A percentile compares a stretch with the other conserved stretches of the same genome.
phyloP scores from a whole-genome alignment of 2,329 filamentous ascomycete species.

The Metarhizium album region DNA sequence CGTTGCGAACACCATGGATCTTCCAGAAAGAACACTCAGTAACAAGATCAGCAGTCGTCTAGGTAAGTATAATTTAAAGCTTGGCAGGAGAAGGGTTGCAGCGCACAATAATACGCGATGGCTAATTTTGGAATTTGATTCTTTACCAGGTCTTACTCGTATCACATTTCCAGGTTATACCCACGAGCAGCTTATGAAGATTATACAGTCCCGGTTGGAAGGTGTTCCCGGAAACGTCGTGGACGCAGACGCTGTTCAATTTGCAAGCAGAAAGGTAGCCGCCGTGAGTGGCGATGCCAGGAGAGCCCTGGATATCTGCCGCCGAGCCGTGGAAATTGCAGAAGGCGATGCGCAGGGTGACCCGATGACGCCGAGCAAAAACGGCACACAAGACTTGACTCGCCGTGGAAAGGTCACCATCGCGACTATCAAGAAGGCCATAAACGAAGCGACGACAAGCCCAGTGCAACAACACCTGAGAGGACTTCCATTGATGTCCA shows the following conservation, averaged over 20 bases:
- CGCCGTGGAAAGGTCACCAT: slow-evolving; percentile 65
- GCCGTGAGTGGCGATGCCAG: slow-evolving; percentile 92
- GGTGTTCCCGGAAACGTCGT: slow-evolving; percentile 85
- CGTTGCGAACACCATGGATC: slow-evolving; percentile 97
- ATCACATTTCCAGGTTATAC: slow-evolving; percentile 98
- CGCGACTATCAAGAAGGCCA: slow-evolving; percentile 84
- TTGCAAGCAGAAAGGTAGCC: slow-evolving; percentile 91
- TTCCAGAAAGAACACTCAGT: slow-evolving; percentile 88
- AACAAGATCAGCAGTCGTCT: slow-evolving; percentile 96
- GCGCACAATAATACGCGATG: not conserved
- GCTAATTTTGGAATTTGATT: not conserved
- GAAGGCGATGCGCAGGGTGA: slow-evolving; percentile 54
- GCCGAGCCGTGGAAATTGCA: slow-evolving; percentile 87
- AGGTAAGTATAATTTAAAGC: slow-evolving; percentile 27
- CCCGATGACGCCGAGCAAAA: slow-evolving; percentile 52
- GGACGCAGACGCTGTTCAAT: slow-evolving; percentile 87
- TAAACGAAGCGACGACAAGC: slow-evolving; percentile 87
- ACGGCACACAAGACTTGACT: slow-evolving; percentile 15
- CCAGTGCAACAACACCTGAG: slow-evolving; percentile 85
- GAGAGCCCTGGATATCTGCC: slow-evolving; percentile 87
- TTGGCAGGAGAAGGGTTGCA: not conserved
- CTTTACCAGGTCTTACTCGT: slow-evolving; percentile 56
- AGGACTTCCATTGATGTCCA: slow-evolving; percentile 67
- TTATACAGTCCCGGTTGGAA: slow-evolving; percentile 87
- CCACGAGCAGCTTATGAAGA: slow-evolving; percentile 92